Conservation (phyloP, 176 grass and related monocot genomes). For the Ensete glaucum region DNA sequence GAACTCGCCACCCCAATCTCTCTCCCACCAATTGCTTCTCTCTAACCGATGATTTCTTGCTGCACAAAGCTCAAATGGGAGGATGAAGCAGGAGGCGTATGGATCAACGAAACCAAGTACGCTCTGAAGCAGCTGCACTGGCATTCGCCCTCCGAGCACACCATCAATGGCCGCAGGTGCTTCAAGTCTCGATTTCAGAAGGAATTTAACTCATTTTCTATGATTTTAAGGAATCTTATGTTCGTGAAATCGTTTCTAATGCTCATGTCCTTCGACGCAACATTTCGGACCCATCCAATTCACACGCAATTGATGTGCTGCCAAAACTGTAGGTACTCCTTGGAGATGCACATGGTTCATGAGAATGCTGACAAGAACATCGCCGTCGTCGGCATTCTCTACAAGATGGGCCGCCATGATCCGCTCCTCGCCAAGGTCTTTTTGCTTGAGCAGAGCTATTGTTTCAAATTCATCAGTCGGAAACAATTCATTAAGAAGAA, state of each 20-base stretch:
- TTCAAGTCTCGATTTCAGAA: background rate
- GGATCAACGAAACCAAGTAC: conserved; percentile 50
- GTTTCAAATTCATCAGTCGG: too few relatives aligned
- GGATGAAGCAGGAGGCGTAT: conserved; percentile 34
- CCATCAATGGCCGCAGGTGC: conserved; percentile 35
- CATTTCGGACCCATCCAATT: background rate
- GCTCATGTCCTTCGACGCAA: too few relatives aligned
- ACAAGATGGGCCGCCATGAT: conserved; percentile 32
- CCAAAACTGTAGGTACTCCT: conserved; percentile 22
- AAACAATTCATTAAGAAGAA: too few relatives aligned
- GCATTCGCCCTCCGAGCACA: conserved; percentile 78
- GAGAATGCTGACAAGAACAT: conserved; percentile 26
- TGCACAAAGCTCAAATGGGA: conserved; percentile 33
- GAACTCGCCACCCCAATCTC: background rate
- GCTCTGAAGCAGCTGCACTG: conserved; percentile 51
- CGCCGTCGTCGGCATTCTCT: conserved; percentile 51
- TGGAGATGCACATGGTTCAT: conserved; percentile 83
- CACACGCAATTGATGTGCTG: too few relatives aligned
- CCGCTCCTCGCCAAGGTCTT: conserved; percentile 34
- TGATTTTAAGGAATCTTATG: too few relatives aligned
- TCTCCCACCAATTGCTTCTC: background rate
- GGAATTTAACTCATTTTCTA: too few relatives aligned
- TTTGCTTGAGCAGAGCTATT: background rate
- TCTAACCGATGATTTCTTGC: background rate
- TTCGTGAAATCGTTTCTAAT: too few relatives aligned